Evolutionary conservation across 352 stramenopile species (phyloP).

Genomic region (Blastocystis sp.): DNA sequence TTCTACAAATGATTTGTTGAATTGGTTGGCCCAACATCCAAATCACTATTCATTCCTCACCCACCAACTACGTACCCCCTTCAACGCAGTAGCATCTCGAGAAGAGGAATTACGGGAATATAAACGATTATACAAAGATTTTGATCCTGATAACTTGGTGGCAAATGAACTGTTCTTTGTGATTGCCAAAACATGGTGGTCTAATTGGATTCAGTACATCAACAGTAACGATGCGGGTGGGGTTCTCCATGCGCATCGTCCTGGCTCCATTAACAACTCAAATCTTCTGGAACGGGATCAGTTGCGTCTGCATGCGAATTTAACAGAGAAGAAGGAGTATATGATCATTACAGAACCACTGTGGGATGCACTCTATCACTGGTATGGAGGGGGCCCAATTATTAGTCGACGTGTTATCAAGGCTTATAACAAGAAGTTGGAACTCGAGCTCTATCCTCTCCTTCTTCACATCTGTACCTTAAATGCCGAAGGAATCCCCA

Average conservation of each 20-base stretch:
- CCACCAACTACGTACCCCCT: not conserved
- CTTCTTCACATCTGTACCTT: conserved; percentile 64
- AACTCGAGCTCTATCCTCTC: conserved; percentile 66
- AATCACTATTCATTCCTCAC: conserved; percentile 36
- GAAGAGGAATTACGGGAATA: conserved; percentile 52
- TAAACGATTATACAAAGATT: conserved; percentile 24
- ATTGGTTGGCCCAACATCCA: conserved; percentile 48
- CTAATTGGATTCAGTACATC: conserved; percentile 56
- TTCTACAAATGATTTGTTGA: conserved; percentile 27
- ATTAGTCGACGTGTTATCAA: conserved; percentile 76
- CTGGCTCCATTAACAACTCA: conserved; percentile 53
- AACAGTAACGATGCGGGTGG: not conserved
- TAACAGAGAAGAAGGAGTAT: conserved; percentile 69
- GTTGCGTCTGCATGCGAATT: not conserved
- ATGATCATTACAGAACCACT: conserved; percentile 77
- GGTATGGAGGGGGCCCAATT: conserved; percentile 81
- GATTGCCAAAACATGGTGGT: conserved; percentile 43
- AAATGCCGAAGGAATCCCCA: conserved; percentile 63
- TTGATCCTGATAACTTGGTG: not conserved
- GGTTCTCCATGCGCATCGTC: conserved; percentile 14
- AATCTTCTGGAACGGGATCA: conserved; percentile 35
- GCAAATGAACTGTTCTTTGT: conserved; percentile 50
- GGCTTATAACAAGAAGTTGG: conserved; percentile 45
- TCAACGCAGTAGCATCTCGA: not conserved
- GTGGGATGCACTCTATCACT: conserved; percentile 80